Percentiles rank a stretch among this genome's conserved stretches.
phyloP scores from a whole-genome alignment of 129 eudicot species.

The Saussurea involucrata region DNA sequence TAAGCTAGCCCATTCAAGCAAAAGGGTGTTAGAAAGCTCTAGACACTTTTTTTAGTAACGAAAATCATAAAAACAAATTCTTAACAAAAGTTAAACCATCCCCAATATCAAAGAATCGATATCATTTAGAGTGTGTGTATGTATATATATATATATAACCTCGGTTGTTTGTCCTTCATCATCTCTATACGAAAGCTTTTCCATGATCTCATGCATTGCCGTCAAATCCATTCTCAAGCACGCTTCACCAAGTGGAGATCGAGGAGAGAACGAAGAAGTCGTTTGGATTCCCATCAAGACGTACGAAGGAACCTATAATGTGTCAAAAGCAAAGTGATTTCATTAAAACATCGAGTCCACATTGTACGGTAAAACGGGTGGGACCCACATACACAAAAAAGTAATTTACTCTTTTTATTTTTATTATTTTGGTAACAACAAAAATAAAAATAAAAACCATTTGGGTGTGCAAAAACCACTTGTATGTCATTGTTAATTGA shows the following conservation, averaged over 20 bases:
- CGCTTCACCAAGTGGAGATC: conserved; percentile 63
- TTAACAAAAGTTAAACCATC: neutral
- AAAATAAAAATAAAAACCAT: neutral
- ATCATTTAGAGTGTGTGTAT: neutral
- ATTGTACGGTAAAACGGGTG: neutral
- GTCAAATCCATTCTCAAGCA: conserved; percentile 58
- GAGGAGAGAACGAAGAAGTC: conserved; percentile 43
- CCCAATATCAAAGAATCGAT: neutral
- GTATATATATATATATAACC: conserved; percentile 24
- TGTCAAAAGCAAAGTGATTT: neutral
- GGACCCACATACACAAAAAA: neutral
- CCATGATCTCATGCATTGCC: conserved; percentile 55
- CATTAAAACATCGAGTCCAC: neutral
- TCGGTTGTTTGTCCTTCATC: conserved; percentile 60
- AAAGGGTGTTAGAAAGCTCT: too few relatives aligned
- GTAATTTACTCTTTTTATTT: neutral
- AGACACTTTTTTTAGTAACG: neutral
- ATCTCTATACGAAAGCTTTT: conserved; percentile 48
- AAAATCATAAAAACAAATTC: neutral
- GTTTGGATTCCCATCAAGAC: conserved; percentile 47
- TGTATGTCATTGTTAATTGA: neutral
- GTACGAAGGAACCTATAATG: conserved; percentile 56
- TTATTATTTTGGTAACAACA: too few relatives aligned
- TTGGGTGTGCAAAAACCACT: neutral
- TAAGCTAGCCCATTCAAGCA: too few relatives aligned